Conservation (phyloP, 2,329 filamentous ascomycete species). For the Penicillium sp. region DNA sequence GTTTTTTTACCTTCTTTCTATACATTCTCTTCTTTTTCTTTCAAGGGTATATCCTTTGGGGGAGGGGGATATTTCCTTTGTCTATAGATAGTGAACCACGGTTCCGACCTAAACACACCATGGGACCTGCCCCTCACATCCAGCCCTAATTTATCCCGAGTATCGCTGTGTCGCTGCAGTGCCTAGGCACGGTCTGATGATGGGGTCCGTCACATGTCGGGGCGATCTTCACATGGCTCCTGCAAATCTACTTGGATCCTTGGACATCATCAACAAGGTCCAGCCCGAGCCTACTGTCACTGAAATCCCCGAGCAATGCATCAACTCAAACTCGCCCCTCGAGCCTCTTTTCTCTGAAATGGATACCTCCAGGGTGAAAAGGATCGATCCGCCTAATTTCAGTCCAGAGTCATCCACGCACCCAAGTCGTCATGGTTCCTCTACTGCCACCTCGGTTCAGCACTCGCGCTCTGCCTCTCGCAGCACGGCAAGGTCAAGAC, state of each 20-base stretch:
- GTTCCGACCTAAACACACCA: not conserved
- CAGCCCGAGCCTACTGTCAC: slow-evolving; percentile 10
- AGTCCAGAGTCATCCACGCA: slow-evolving; percentile 7
- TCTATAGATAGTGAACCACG: not conserved
- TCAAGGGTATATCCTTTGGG: not conserved
- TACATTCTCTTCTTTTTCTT: not conserved
- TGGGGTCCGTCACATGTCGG: slow-evolving; percentile 30
- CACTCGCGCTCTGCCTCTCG: slow-evolving; percentile 34
- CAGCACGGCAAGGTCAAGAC: slow-evolving; percentile 30
- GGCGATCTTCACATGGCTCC: slow-evolving; percentile 17
- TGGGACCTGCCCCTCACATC: slow-evolving; percentile 13
- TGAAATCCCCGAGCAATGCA: slow-evolving; percentile 14
- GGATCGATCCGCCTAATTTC: slow-evolving; percentile 12
- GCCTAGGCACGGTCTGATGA: slow-evolving; percentile 3
- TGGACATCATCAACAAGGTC: slow-evolving; percentile 12
- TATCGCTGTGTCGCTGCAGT: not conserved
- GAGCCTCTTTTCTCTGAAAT: slow-evolving; percentile 13
- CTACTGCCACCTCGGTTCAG: slow-evolving; percentile 23
- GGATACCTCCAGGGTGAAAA: slow-evolving; percentile 15
- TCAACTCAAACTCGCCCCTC: not conserved
- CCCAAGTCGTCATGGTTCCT: slow-evolving; percentile 21
- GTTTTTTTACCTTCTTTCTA: slow-evolving; percentile 4
- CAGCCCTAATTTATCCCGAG: slow-evolving; percentile 18
- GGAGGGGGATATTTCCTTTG: not conserved
- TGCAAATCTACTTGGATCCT: slow-evolving; percentile 1